phyloP scores from a whole-genome alignment of 768 basidiomycete genomes.

The Pulveroboletus sp. region DNA sequence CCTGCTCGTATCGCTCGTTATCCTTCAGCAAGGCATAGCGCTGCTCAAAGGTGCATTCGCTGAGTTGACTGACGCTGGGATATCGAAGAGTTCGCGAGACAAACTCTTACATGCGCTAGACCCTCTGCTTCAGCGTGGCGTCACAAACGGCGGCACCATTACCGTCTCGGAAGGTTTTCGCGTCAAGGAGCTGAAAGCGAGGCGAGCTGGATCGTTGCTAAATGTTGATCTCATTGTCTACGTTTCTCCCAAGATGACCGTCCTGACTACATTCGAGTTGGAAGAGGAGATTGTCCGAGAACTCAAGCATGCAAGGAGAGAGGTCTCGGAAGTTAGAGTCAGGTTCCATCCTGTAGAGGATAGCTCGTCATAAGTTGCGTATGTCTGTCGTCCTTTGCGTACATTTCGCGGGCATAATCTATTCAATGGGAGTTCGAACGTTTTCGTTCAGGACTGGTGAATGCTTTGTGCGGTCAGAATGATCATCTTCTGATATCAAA shows the following conservation, averaged over 20 bases:
- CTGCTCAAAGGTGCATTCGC: conserved; percentile 67
- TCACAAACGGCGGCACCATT: conserved; percentile 16
- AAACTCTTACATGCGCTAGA: conserved; percentile 53
- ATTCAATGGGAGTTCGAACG: background rate
- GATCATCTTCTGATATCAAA: too few relatives aligned
- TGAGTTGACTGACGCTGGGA: conserved; percentile 82
- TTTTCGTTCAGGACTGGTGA: too few relatives aligned
- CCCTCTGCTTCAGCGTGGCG: conserved; percentile 42
- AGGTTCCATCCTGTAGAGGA: conserved; percentile 48
- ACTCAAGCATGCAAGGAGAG: conserved; percentile 54
- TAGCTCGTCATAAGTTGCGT: conserved; percentile 2
- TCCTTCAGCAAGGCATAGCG: conserved; percentile 70
- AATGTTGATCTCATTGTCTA: conserved; percentile 78
- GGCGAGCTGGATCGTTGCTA: conserved; percentile 74
- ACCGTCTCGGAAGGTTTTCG: conserved; percentile 3
- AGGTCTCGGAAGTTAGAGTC: conserved; percentile 69
- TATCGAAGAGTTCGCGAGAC: conserved; percentile 50
- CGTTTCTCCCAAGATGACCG: conserved; percentile 56
- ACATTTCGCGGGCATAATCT: background rate
- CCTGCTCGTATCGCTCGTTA: conserved; percentile 83
- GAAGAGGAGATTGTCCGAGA: conserved; percentile 56
- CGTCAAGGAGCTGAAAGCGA: conserved; percentile 59
- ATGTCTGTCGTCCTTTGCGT: background rate
- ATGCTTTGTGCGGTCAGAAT: background rate
- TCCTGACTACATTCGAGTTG: conserved; percentile 52